Conservation (phyloP, 2,329 filamentous ascomycete genomes). For the Colletotrichum chrysophilum region DNA sequence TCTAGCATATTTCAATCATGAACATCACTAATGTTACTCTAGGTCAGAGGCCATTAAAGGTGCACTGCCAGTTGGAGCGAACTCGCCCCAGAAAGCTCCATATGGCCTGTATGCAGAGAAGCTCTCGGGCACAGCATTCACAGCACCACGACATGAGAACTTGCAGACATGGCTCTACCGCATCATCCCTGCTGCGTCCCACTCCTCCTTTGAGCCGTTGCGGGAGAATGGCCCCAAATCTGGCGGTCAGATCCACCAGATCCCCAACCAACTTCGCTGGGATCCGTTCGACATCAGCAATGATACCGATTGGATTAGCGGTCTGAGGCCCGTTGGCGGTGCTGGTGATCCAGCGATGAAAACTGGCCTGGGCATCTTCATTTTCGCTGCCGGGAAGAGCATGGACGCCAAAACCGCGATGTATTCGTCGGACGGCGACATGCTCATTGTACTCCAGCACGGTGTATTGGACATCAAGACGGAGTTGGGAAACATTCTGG, state of each 20-base stretch:
- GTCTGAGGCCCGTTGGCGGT: constrained; percentile 67
- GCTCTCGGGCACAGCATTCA: constrained; percentile 65
- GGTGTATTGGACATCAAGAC: constrained; percentile 69
- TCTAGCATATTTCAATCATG: rapidly evolving
- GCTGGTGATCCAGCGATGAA: constrained; percentile 76
- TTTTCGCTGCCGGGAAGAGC: constrained; percentile 71
- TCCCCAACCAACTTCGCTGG: constrained; percentile 86
- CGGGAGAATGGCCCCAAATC: constrained; percentile 36
- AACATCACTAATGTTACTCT: background rate
- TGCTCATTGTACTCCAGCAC: constrained; percentile 70
- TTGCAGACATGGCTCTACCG: constrained; percentile 66
- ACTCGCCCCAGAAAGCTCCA: constrained; percentile 74
- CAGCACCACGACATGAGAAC: constrained; percentile 62
- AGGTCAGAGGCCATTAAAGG: constrained; percentile 71
- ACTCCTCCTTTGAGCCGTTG: constrained; percentile 39
- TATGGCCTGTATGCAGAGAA: constrained; percentile 75
- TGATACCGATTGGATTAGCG: constrained; percentile 45
- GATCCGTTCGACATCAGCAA: constrained; percentile 72
- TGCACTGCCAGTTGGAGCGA: constrained; percentile 69
- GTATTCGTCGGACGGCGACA: constrained; percentile 73
- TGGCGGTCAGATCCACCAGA: constrained; percentile 67
- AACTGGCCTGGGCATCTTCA: constrained; percentile 69
- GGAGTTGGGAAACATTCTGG: constrained; percentile 65
- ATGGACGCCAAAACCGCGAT: constrained; percentile 73
- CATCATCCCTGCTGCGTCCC: constrained; percentile 60